phyloP scores from a whole-genome alignment of 2,329 filamentous ascomycete species.

The Coniosporium tulheliwenetii region DNA sequence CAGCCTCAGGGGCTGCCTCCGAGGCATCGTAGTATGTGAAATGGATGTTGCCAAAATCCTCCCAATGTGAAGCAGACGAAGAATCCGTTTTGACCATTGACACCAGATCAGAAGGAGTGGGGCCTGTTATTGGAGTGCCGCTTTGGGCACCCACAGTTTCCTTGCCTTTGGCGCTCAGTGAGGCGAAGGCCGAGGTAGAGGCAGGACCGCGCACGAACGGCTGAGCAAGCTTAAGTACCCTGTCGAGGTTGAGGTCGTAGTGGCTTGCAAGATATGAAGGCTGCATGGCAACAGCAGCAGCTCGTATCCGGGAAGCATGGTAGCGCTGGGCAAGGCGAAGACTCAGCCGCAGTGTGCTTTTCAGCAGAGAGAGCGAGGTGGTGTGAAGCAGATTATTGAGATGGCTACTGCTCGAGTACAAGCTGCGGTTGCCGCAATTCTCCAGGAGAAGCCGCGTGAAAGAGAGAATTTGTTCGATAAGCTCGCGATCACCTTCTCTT shows the following conservation, averaged over 20 bases:
- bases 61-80: slow-evolving; percentile 42
- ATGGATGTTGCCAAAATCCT: slow-evolving; percentile 66
- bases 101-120: slow-evolving; percentile 65
- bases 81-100: slow-evolving; percentile 46
- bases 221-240: slow-evolving; percentile 66
- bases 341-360: slow-evolving; percentile 62
- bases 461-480: slow-evolving; percentile 64
- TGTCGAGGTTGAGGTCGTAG: slow-evolving; percentile 58
- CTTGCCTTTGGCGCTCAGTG: slow-evolving; percentile 54
- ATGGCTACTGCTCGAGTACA: slow-evolving; percentile 86
- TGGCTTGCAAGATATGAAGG: slow-evolving; percentile 59
- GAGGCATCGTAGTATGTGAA: slow-evolving; percentile 57
- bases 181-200: slow-evolving; percentile 36
- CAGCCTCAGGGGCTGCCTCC: slow-evolving; percentile 7
- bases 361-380: slow-evolving; percentile 64
- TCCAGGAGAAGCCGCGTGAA: slow-evolving; percentile 83
- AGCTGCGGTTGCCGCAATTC: slow-evolving; percentile 90
- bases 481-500: slow-evolving; percentile 60
- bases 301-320: slow-evolving; percentile 70
- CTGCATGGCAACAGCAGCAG: slow-evolving; percentile 38
- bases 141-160: slow-evolving; percentile 45
- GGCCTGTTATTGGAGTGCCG: slow-evolving; percentile 37
- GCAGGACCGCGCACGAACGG: slow-evolving; percentile 60
- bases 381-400: slow-evolving; percentile 82
- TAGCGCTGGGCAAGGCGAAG: slow-evolving; percentile 85